Evolutionary conservation across 2,329 filamentous ascomycete genomes (phyloP).

Genomic region (Microcera coccophila): DNA sequence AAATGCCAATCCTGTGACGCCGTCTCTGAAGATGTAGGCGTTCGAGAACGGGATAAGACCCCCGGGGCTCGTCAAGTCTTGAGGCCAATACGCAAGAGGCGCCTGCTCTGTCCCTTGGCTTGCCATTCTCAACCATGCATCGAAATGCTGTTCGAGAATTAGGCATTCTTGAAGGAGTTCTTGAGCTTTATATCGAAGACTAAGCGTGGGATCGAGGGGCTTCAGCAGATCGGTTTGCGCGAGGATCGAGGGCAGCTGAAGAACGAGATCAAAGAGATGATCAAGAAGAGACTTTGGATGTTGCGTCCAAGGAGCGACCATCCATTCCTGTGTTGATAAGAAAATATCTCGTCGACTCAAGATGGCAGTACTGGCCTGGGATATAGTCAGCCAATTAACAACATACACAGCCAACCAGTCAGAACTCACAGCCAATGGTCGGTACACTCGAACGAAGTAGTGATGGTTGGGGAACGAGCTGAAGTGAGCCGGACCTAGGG

Average conservation of each 20-base stretch:
- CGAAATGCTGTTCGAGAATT: slow-evolving; percentile 45
- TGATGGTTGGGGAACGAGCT: slow-evolving; percentile 53
- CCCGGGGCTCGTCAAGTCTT: slow-evolving; percentile 28
- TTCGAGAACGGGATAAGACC: slow-evolving; percentile 43
- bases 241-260: slow-evolving; percentile 46
- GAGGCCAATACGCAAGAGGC: slow-evolving; percentile 40
- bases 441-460: slow-evolving; percentile 54
- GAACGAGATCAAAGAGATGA: slow-evolving; percentile 48
- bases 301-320: slow-evolving; percentile 46
- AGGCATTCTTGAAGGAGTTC: slow-evolving; percentile 48
- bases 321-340: slow-evolving; percentile 51
- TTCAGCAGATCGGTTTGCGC: slow-evolving; percentile 42
- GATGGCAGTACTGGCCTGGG: slow-evolving; percentile 45
- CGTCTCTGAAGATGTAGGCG: slow-evolving; percentile 43
- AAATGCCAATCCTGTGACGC: slow-evolving; percentile 43
- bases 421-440: slow-evolving; percentile 48
- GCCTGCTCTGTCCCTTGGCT: slow-evolving; percentile 25
- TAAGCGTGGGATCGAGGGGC: slow-evolving; percentile 36
- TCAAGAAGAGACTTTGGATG: slow-evolving; percentile 52
- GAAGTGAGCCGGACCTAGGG: slow-evolving; percentile 45
- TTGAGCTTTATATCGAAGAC: slow-evolving; percentile 43
- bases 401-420: not conserved
- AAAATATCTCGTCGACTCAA: slow-evolving; percentile 49
- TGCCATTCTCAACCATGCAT: slow-evolving; percentile 43
- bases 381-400: slow-evolving; percentile 11